phyloP scores from a whole-genome alignment of 2,329 filamentous ascomycete genomes.

The Xylaria sp. region DNA sequence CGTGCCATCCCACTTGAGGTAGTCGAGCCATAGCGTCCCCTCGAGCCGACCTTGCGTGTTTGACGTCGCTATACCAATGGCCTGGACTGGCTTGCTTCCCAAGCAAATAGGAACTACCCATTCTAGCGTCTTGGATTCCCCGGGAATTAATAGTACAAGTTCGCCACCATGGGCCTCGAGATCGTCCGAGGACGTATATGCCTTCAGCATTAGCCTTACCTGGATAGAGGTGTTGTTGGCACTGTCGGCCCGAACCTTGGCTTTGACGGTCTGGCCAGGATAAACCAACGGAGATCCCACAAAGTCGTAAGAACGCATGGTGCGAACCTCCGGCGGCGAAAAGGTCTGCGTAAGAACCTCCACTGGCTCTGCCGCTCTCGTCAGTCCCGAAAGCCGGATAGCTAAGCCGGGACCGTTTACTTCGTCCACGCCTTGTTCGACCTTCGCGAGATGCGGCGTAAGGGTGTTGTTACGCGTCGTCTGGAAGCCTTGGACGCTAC shows the following conservation, averaged over 20 bases:
- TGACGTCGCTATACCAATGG: constrained; percentile 28
- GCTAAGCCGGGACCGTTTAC: neutral
- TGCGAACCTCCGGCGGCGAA: constrained; percentile 24
- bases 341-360: constrained; percentile 34
- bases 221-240: neutral
- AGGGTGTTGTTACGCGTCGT: neutral
- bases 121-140: constrained; percentile 4
- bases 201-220: constrained; percentile 9
- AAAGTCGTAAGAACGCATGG: constrained; percentile 28
- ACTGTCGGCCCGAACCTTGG: constrained; percentile 9
- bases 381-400: constrained; percentile 9
- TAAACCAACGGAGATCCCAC: constrained; percentile 35
- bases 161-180: constrained; percentile 4
- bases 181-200: constrained; percentile 12
- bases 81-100: constrained; percentile 31
- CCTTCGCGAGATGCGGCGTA: neutral
- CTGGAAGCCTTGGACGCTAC: constrained; percentile 41
- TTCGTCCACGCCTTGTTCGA: constrained; percentile 6
- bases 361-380: constrained; percentile 1
- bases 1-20: constrained; percentile 26
- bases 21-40: constrained; percentile 27
- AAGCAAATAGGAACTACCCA: constrained; percentile 30
- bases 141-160: constrained; percentile 4
- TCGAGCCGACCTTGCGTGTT: neutral
- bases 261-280: constrained; percentile 32